phyloP scores from a whole-genome alignment of 208 protist genomes.

The Trypanosoma congolense region DNA sequence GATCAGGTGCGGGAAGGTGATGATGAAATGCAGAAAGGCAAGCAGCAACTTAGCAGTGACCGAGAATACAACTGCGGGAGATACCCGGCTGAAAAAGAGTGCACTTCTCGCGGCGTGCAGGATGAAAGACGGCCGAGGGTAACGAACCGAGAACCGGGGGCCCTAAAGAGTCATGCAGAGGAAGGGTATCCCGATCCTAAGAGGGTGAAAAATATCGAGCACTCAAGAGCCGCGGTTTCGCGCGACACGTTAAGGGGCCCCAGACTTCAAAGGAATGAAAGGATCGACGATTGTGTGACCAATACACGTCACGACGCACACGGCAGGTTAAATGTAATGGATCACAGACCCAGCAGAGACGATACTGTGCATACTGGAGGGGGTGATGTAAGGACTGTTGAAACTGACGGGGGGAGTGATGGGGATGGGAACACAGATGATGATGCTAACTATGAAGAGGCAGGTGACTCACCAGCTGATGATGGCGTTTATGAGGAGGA shows the following conservation, averaged over 20 bases:
- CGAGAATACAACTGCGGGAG: background rate
- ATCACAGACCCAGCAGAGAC: background rate
- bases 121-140: no score
- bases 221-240: no score
- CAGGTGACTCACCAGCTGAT: background rate
- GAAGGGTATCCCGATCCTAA: background rate
- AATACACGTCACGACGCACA: background rate
- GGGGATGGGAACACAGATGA: slow-evolving; percentile 16
- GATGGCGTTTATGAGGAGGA: slow-evolving; percentile 10
- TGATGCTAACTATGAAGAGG: slow-evolving; percentile 1
- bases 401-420: slow-evolving; percentile 4
- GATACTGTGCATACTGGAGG: background rate
- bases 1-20: background rate
- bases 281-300: background rate
- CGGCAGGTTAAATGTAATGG: background rate
- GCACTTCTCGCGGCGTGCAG: no score
- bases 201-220: background rate
- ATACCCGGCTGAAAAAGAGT: no score
- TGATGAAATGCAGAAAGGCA: background rate
- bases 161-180: background rate
- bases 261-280: no score
- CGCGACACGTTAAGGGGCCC: no score
- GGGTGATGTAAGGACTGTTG: slow-evolving; percentile 5
- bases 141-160: background rate
- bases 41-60: background rate